Base-by-base conservation (phyloP, 2,329 filamentous ascomycete species). In the Aspergillus luchuensis region DNA sequence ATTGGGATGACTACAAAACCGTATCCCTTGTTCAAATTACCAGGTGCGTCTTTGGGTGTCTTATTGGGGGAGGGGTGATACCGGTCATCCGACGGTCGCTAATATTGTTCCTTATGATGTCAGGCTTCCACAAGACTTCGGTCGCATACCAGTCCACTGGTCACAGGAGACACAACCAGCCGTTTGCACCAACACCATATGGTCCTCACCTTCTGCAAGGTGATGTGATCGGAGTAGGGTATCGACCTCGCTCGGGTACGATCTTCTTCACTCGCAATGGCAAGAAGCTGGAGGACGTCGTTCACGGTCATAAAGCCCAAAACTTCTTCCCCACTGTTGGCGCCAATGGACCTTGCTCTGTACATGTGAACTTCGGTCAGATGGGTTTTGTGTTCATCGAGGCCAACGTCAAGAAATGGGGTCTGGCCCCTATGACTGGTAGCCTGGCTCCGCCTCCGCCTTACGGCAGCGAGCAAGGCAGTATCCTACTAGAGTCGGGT, bases 331-430 rank as follows among this genome's bases (percentile, higher is more conserved):
- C 95, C 1, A 95, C 95, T 0, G 87, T 99, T n/a, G 95, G 95
- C 47, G 93, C 95, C 59, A 97, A 95, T 72, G 95, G 95, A 0
- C 95, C 95, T 15, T 93, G 91, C 70, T 89, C 89, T 33, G 87
- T 99, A 1, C 94, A 99, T 74, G 95, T 98, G 73, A 99, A 99
- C 76, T 96, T 99, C 75, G 95, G 95, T 7, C 95, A 99, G 75
- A 91, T 95, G 72, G 95, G 95, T 36, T 99, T 98, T 73, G 95
- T 99, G 52, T 99, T 98, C 73, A 98, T 99, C 69, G 95, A 99
- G 78, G 95, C 94, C 63, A 99, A 99, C 71, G 95, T 99, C 62
- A 99, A 99, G 87, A 99, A 98, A 82, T 99, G 95, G 95, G 95
- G 95, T 2, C 82, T 99, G 58, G 95, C 95, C 51, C 95, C 95